Conservation (phyloP, 306 rosid species). For the Quercus wislizeni region DNA sequence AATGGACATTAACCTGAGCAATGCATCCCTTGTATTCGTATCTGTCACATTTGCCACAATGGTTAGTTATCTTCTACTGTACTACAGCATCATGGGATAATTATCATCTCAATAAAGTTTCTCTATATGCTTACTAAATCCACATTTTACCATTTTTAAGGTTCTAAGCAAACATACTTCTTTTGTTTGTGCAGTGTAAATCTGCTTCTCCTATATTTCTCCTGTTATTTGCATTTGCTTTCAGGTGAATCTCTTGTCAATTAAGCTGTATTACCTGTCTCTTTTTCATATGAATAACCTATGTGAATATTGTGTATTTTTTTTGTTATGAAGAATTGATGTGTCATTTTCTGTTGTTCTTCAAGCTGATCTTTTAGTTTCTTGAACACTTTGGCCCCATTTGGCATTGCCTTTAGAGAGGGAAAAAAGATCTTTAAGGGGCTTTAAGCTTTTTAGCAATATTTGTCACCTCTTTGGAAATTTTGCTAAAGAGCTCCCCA, state of each 20-base stretch:
- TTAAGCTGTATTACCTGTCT: conserved; percentile 12
- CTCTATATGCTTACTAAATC: conserved; percentile 10
- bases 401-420: no score
- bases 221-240: conserved; percentile 94
- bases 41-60: conserved; percentile 99
- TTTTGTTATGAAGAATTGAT: not conserved
- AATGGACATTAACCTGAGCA: conserved; percentile 93
- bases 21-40: conserved; percentile 90
- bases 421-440: no score
- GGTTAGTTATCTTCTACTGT: conserved; percentile 56
- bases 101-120: conserved; percentile 11
- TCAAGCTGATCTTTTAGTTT: not conserved
- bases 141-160: not conserved
- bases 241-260: conserved; percentile 57
- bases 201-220: conserved; percentile 99
- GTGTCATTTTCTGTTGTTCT: not conserved
- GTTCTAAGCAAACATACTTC: conserved; percentile 15
- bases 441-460: no score
- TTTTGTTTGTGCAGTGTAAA: conserved; percentile 78
- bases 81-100: conserved; percentile 11
- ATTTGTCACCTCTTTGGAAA: no score
- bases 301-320: not conserved
- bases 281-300: conserved; percentile 2
- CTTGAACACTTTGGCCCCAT: not conserved
- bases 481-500: no score